Conservation (phyloP, 2,329 filamentous ascomycete species). For the Pyrenophora tritici-repentis region DNA sequence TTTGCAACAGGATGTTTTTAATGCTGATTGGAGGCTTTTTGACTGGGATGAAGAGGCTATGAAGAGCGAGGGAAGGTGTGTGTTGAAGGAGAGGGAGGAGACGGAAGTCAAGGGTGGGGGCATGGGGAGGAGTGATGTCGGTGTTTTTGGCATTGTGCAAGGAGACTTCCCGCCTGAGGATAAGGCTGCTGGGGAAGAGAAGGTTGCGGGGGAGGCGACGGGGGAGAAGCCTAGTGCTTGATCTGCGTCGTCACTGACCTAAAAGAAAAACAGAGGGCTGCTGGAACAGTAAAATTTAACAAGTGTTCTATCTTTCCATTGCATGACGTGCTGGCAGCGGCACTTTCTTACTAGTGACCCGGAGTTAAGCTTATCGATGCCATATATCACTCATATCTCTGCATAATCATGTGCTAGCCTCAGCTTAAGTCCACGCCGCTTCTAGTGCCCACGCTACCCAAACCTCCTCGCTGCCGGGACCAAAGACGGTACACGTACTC, state of each 20-base stretch:
- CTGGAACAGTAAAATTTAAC: no score
- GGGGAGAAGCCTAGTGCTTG: conserved; percentile 18
- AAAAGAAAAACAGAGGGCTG: no score
- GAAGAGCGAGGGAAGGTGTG: conserved; percentile 48
- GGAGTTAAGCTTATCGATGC: no score
- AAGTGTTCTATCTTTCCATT: no score
- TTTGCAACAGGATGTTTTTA: conserved; percentile 58
- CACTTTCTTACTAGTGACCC: no score
- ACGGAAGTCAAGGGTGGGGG: conserved; percentile 55
- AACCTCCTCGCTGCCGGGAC: no score
- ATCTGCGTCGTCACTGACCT: no score
- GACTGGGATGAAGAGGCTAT: conserved; percentile 58
- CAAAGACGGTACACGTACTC: no score
- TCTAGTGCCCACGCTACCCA: not conserved
- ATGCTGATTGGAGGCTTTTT: conserved; percentile 69
- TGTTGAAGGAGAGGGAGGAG: conserved; percentile 55
- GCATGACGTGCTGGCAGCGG: no score
- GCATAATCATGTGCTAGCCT: not conserved
- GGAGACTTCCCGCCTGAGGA: conserved; percentile 38
- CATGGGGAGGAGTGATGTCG: conserved; percentile 56
- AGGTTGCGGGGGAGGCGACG: conserved; percentile 22
- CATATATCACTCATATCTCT: not conserved
- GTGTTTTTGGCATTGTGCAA: conserved; percentile 31
- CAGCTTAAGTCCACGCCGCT: not conserved
- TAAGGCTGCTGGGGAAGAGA: conserved; percentile 2